Conservation (phyloP, 164 flowering plant genomes). For the Nelumbo lutea region DNA sequence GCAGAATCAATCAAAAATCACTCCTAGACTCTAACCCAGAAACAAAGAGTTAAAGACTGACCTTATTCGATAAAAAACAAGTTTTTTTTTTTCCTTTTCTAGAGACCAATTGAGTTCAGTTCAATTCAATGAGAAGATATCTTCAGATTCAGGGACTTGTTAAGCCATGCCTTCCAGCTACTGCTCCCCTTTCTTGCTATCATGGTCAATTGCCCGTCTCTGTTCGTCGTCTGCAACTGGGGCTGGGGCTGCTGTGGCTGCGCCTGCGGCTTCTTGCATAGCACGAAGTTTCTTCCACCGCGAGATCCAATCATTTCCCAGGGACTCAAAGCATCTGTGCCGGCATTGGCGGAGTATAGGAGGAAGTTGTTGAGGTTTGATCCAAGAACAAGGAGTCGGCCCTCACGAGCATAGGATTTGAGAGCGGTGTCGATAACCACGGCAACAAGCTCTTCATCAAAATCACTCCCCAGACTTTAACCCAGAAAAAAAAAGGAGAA, state of each 20-base stretch:
- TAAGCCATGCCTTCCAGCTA: conserved; percentile 47
- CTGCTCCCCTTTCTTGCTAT: conserved; percentile 21
- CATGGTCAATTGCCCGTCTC: conserved; percentile 6
- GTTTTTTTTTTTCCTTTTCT: not conserved
- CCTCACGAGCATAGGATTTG: conserved; percentile 59
- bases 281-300: conserved; percentile 47
- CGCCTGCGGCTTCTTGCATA: conserved; percentile 47
- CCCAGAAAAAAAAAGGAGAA: no score
- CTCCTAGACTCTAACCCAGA: no score
- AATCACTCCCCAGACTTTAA: no score
- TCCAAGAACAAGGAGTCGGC: conserved; percentile 62
- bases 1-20: no score
- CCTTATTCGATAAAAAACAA: no score
- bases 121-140: conserved; percentile 24
- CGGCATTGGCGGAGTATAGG: conserved; percentile 38
- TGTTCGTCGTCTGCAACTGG: not conserved
- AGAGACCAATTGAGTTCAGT: conserved; percentile 1
- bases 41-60: no score
- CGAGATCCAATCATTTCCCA: conserved; percentile 47
- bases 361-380: conserved; percentile 46
- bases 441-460: conserved; percentile 41
- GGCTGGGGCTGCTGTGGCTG: not conserved
- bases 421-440: conserved; percentile 49
- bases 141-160: conserved; percentile 33
- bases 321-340: conserved; percentile 44